Evolutionary conservation across 345 rosid species (phyloP), one percentile per base, ranked within the genome.

Genomic region (Gossypium bickii): DNA sequence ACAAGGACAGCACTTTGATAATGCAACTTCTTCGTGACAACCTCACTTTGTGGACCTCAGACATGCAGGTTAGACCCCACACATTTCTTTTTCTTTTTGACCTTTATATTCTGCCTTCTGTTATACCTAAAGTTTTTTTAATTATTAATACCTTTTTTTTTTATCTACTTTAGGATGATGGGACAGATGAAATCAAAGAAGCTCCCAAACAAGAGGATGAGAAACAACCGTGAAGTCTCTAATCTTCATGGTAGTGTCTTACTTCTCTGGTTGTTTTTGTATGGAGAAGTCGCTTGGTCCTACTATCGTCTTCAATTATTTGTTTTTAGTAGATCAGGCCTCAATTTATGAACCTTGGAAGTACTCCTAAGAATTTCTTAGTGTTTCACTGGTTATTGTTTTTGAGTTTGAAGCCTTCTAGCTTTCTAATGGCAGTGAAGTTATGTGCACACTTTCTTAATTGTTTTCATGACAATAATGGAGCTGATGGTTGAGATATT

Each of bases 1-100:
- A 59, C 92, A 86, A 87, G 88, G 94, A 90, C 82, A 90, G 94
- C 78, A 89, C 90, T 67, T 80, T 85, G 80, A 85, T 84, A 74
- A 88, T 84, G 87, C 94, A 88, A 74, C 86, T 90, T 70, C 84
- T 88, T 41, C 82, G 82, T 7, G 88, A 86, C 76, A 90, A 90
- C 75, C 82, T 87, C 79, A 87, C 89, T 43, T 83, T 86, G 67
- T 86, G 84, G 87, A 89, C 86, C 82, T 86, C 94, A 27, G 94
- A 83, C 67, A 78, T 78, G 77, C 77, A 74, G 77, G 77, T 74
- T 43, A 45, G 60, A 67, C 62, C 67, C 62, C 16, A 18, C 22
- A 24, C 47, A 7, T 44, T 71, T 56, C 51, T 15, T 45, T 62
- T 9, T 62, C 22, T 65, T 59, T 13, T 44, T 24, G 16, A 41